Base-by-base conservation (phyloP, 2,329 filamentous ascomycete genomes). In the Beauveria sp. region DNA sequence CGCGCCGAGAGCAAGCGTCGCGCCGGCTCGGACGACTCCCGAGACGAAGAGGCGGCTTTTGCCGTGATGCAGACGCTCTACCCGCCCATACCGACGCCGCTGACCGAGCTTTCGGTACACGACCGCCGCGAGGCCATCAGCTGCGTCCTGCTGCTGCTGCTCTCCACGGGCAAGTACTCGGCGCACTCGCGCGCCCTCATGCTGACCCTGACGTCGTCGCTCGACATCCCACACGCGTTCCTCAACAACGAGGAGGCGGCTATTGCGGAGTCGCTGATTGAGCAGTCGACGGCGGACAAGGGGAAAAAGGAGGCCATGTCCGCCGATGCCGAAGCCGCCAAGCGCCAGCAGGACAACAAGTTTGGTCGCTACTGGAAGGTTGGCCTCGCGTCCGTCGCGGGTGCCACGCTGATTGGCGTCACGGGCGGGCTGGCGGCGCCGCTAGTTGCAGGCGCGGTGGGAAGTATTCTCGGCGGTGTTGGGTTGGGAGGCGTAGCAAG, bases 371-470 rank as follows among this genome's bases (percentile, higher is more conserved):
- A 89, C 71, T 96, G 91, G 90, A 97, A 96, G 71, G 91, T 97
- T 22, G 91, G 92, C 0, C 79, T 97, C 28, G 93, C 92, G 0
- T 90, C 89, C 9, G 91, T 96, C 0, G 92, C 91, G 0, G 93
- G 93, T 12, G 93, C 93, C 1, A 90, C 90, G 0, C 78, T 96
- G 1, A 92, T 97, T n/a, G 92, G 92, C 6, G 84, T 97, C 3
- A 96, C 92, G 0, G 92, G 92, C 20, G 92, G 92, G 2, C 79
- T 96, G n/a, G 92, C 92, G 1, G 92, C 92, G 0, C 92, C 92
- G 0, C 79, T 96, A 0, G 88, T 96, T 16, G 92, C 92, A 4
- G 92, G 91, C 4, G 91, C 91, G 0, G 81, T 97, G 16, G 92
- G 92, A 2, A 87, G 88, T 1, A 80, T 96, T 2, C 90, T 96